phyloP scores from a whole-genome alignment of 257 asterid genomes.

The Solanum bukasovii region DNA sequence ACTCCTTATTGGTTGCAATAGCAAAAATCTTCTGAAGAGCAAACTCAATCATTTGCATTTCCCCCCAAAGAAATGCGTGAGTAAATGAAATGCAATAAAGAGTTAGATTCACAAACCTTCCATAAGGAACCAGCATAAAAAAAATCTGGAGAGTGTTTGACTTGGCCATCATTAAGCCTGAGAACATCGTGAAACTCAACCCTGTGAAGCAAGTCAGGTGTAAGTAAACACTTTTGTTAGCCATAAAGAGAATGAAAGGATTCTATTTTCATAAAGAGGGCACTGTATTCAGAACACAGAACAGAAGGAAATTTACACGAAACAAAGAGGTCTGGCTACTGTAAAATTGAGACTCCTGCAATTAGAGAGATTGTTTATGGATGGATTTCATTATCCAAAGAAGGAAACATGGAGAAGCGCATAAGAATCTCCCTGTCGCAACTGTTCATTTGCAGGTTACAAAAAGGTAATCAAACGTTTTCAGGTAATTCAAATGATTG shows the following conservation, averaged over 20 bases:
- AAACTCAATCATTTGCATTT: background rate
- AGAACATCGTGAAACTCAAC: constrained; percentile 91
- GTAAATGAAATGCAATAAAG: background rate
- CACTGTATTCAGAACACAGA: constrained; percentile 2
- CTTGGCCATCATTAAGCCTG: constrained; percentile 90
- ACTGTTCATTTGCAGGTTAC: background rate
- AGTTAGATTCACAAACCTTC: constrained; percentile 49
- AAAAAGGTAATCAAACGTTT: background rate
- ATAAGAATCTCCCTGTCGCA: background rate
- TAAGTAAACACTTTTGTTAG: background rate
- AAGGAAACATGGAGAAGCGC: background rate
- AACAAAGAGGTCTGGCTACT: background rate
- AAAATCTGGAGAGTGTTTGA: constrained; percentile 83
- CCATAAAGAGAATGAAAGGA: background rate
- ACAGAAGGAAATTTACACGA: background rate
- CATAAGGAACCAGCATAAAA: constrained; percentile 96
- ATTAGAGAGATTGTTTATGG: background rate
- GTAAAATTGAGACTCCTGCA: background rate
- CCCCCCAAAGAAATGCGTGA: background rate
- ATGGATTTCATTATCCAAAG: background rate
- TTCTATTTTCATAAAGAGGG: background rate
- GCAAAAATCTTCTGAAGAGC: background rate
- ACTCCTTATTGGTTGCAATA: background rate
- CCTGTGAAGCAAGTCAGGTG: constrained; percentile 31
- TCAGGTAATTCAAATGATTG: background rate